A percentile compares a stretch with the other conserved stretches of the same genome.
Evolutionary conservation across 2,329 filamentous ascomycete genomes (phyloP).

Genomic region (Botrytis elliptica): DNA sequence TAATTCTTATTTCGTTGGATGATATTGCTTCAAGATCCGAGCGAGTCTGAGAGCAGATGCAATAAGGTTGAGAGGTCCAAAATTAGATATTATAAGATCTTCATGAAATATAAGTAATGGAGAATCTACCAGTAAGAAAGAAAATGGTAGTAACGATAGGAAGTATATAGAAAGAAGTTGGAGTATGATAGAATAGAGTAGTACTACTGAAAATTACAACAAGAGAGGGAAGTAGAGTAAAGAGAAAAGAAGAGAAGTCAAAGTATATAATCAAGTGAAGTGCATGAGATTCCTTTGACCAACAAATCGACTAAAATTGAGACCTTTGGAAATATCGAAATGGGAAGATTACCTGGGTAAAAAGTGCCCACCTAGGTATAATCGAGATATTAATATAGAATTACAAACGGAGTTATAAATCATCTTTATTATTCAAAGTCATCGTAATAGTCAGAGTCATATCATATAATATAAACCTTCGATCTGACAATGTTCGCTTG

Average conservation of each 20-base stretch:
- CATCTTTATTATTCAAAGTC: background rate
- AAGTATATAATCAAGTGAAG: background rate
- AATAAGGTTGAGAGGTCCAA: background rate
- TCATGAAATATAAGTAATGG: background rate
- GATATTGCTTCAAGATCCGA: background rate
- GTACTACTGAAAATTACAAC: background rate
- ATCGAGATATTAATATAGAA: background rate
- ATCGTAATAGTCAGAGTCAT: background rate
- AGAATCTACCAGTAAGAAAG: background rate
- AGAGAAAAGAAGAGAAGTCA: background rate
- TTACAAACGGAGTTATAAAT: background rate
- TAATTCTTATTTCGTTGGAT: background rate
- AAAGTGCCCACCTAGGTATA: background rate
- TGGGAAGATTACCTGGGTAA: background rate
- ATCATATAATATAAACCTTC: background rate
- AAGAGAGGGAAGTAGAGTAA: background rate
- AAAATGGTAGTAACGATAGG: background rate
- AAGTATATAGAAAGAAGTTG: background rate
- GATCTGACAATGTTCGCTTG: background rate
- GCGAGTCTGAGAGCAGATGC: constrained; percentile 2
- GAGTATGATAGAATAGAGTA: background rate
- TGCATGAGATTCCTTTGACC: background rate
- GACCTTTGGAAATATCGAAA: background rate
- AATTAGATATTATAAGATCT: background rate
- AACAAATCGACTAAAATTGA: background rate